phyloP scores from a whole-genome alignment of 192 early-diverging fungal genomes.

The Irineochytrium annulatum region DNA sequence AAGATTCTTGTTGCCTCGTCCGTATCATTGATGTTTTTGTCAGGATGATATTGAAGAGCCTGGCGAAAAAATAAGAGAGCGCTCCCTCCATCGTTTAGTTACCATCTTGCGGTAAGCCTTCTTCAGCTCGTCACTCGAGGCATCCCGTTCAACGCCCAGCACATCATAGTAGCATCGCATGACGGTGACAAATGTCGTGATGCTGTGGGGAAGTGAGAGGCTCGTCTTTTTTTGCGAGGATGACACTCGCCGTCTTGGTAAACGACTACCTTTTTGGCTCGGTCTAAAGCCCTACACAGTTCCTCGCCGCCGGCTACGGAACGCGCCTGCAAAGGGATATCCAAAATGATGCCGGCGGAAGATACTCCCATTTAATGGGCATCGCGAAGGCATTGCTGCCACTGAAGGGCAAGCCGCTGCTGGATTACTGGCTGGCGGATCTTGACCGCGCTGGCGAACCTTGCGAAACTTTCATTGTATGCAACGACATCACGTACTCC shows the following conservation, averaged over 20 bases:
- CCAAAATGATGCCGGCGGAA: slow-evolving; percentile 10
- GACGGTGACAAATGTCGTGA: no score
- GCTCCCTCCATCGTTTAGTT: neutral
- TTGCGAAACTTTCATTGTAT: slow-evolving; percentile 33
- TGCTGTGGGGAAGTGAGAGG: no score
- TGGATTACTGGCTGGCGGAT: slow-evolving; percentile 25
- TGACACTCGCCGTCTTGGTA: slow-evolving; percentile 10
- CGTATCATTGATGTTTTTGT: slow-evolving; percentile 80
- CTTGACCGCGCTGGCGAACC: neutral
- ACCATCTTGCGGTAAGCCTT: slow-evolving; percentile 63
- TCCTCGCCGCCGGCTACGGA: slow-evolving; percentile 61
- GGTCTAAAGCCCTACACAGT: neutral
- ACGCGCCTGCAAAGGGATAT: slow-evolving; percentile 56
- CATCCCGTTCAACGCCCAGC: slow-evolving; percentile 72
- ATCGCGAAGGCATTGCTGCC: slow-evolving; percentile 44
- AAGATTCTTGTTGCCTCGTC: slow-evolving; percentile 87
- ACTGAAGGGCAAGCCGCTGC: slow-evolving; percentile 19
- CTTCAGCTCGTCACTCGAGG: slow-evolving; percentile 74
- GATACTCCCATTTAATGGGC: slow-evolving; percentile 36
- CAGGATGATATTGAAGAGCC: slow-evolving; percentile 60
- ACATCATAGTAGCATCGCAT: slow-evolving; percentile 82
- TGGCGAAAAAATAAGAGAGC: slow-evolving; percentile 8
- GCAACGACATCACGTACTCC: slow-evolving; percentile 37
- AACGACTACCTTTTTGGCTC: neutral
- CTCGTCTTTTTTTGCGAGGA: slow-evolving; percentile 5